phyloP scores from a whole-genome alignment of 2,329 filamentous ascomycete genomes.

The Pseudocercospora fijiensis region DNA sequence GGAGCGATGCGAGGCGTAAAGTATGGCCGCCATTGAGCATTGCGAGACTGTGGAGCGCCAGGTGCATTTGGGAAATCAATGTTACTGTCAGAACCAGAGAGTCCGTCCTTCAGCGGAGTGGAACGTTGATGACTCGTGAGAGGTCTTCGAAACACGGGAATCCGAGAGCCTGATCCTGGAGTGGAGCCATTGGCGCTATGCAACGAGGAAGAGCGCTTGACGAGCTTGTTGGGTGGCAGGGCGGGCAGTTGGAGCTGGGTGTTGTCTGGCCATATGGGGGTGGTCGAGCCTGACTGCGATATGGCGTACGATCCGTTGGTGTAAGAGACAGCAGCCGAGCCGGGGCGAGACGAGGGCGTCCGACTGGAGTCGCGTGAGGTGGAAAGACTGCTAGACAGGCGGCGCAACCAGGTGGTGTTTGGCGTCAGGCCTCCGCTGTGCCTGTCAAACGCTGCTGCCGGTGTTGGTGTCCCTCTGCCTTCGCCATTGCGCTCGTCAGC shows the following conservation, averaged over 20 bases:
- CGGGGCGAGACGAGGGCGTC: constrained; percentile 62
- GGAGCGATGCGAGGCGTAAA: constrained; percentile 36
- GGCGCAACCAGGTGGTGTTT: constrained; percentile 61
- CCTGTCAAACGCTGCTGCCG: constrained; percentile 7
- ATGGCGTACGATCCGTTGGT: constrained; percentile 51
- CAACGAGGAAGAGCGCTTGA: constrained; percentile 67
- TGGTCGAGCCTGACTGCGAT: constrained; percentile 56
- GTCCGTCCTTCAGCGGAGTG: constrained; percentile 59
- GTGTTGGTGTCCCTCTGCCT: neutral
- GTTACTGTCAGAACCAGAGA: constrained; percentile 15
- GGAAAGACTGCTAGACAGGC: constrained; percentile 52
- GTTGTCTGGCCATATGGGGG: constrained; percentile 58
- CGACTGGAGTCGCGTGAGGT: constrained; percentile 37
- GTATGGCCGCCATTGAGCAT: constrained; percentile 37
- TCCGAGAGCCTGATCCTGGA: constrained; percentile 57
- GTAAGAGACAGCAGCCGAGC: constrained; percentile 64
- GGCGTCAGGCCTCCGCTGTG: constrained; percentile 15
- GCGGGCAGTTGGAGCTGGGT: constrained; percentile 32
- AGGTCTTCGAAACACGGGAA: constrained; percentile 67
- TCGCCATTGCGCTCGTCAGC: constrained; percentile 13
- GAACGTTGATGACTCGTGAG: constrained; percentile 78
- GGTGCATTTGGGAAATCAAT: constrained; percentile 21
- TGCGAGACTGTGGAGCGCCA: constrained; percentile 23
- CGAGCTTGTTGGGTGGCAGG: constrained; percentile 69
- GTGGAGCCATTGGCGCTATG: constrained; percentile 49